Evolutionary conservation across 1,139 yeast species (phyloP).

Genomic region (Meyerozyma athensensis): DNA sequence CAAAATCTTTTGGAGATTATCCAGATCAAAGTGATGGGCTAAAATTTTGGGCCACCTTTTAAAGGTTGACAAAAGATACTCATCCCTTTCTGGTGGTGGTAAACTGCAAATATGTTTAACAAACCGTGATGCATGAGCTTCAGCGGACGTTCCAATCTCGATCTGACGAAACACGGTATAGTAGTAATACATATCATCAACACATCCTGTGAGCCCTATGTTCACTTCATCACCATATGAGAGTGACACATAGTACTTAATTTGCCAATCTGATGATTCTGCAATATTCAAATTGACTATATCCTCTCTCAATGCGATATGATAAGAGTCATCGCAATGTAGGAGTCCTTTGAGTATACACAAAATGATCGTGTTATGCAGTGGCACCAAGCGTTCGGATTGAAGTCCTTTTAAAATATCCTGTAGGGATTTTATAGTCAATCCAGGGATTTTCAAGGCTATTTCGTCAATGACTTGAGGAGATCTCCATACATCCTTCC

Average conservation of each 20-base stretch:
- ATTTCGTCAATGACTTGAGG: constrained; percentile 30
- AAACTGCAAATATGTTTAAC: constrained; percentile 16
- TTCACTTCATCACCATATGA: constrained; percentile 39
- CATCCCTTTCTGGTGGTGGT: constrained; percentile 2
- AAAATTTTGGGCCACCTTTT: constrained; percentile 56
- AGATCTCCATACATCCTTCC: constrained; percentile 22
- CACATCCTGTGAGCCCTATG: constrained; percentile 5
- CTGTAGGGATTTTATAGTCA: constrained; percentile 31
- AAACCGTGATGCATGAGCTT: constrained; percentile 19
- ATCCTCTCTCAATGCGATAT: neutral
- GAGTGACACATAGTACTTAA: constrained; percentile 44
- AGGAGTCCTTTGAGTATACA: neutral
- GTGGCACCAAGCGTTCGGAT: neutral
- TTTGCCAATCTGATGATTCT: constrained; percentile 33
- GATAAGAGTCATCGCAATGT: neutral
- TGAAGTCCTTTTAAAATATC: neutral
- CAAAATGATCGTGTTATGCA: neutral
- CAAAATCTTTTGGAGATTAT: constrained; percentile 14
- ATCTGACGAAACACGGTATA: constrained; percentile 43
- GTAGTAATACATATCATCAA: constrained; percentile 20
- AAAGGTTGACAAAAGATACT: constrained; percentile 25
- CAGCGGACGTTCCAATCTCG: constrained; percentile 28
- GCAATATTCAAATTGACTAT: neutral
- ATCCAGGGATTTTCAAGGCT: constrained; percentile 32
- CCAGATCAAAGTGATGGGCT: constrained; percentile 27